phyloP scores from a whole-genome alignment of 2,329 filamentous ascomycete genomes.

The Septoria linicola region DNA sequence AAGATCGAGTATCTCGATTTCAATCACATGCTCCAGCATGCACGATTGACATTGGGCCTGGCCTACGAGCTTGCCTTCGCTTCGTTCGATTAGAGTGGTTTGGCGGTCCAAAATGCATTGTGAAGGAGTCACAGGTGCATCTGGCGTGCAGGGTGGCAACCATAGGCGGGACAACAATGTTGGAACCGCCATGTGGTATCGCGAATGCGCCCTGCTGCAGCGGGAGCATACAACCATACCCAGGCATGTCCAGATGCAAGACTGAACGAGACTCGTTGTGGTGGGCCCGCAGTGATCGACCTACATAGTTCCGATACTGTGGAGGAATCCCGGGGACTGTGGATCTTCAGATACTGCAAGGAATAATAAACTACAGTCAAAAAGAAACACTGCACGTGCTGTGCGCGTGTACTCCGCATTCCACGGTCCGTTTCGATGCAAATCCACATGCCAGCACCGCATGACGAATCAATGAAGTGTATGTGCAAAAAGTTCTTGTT shows the following conservation, averaged over 20 bases:
- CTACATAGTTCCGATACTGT: neutral
- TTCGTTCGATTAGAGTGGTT: conserved; percentile 54
- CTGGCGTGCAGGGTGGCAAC: no score
- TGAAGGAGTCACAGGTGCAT: no score
- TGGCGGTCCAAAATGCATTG: neutral
- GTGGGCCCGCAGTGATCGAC: no score
- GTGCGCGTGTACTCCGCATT: conserved; percentile 14
- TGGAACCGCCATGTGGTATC: no score
- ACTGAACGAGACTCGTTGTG: no score
- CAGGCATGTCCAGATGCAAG: no score
- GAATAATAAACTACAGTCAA: conserved; percentile 1
- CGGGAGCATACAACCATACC: no score
- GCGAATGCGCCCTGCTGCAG: no score
- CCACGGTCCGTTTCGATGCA: neutral
- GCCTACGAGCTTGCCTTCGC: conserved; percentile 82
- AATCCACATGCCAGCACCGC: conserved; percentile 2
- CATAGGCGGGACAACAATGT: no score
- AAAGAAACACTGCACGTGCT: conserved; percentile 10
- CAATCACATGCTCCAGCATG: conserved; percentile 90
- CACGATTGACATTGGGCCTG: conserved; percentile 76
- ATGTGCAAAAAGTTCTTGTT: neutral
- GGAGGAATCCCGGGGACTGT: neutral
- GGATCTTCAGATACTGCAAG: conserved; percentile 9
- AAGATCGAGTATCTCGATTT: conserved; percentile 72
- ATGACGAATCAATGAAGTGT: neutral